A percentile compares a stretch with the other conserved stretches of the same genome.
Evolutionary conservation across 2,329 filamentous ascomycete species (phyloP).

Genomic region (Huntiella savannae): DNA sequence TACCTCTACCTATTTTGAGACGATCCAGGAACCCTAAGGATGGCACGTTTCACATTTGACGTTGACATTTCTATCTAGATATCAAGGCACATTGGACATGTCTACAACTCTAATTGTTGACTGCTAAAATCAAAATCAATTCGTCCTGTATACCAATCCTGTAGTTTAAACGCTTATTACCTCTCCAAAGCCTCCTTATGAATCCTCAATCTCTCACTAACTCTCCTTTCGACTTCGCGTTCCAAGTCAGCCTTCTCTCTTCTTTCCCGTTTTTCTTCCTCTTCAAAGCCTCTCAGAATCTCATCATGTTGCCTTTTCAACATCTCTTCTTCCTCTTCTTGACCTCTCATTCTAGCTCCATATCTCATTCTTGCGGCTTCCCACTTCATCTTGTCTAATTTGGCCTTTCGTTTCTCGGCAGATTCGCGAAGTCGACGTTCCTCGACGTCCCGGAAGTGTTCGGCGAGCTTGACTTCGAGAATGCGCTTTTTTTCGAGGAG

Average conservation of each 20-base stretch:
- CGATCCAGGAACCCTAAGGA: too few species aligned
- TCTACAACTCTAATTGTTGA: too few species aligned
- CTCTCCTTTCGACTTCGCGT: background rate
- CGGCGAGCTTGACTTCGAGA: background rate
- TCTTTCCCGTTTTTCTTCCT: background rate
- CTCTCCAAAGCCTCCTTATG: background rate
- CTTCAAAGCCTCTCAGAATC: background rate
- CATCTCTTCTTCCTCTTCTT: background rate
- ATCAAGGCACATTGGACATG: too few species aligned
- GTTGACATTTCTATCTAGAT: too few species aligned
- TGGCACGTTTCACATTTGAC: too few species aligned
- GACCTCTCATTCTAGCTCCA: background rate
- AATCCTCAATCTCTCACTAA: background rate
- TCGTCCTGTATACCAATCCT: too few species aligned
- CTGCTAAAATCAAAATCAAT: too few species aligned
- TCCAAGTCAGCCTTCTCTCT: background rate
- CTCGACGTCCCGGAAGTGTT: background rate
- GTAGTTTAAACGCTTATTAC: too few species aligned
- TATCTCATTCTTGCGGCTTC: background rate
- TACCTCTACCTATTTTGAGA: too few species aligned
- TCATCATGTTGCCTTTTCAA: background rate
- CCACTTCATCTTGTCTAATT: background rate
- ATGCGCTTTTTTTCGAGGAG: constrained; percentile 1
- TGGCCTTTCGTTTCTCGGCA: background rate
- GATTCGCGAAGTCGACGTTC: background rate